Base-by-base conservation (phyloP, 164 flowering plant genomes). In the Platanus orientalis region DNA sequence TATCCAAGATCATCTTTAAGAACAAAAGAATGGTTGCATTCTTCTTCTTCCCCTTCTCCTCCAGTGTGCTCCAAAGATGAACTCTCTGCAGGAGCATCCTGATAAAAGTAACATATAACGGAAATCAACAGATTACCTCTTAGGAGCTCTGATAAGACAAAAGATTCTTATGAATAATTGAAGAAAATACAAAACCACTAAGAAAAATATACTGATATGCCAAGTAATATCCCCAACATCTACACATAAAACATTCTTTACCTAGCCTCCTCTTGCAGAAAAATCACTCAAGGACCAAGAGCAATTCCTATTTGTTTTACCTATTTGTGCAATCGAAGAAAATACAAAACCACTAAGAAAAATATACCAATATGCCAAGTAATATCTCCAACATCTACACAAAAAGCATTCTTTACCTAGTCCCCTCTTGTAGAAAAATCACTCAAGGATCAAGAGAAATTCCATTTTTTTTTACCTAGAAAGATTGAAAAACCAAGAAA, bases 1-100 rank as follows among this genome's bases (percentile, higher is more conserved):
- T 73, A 76, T 1, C 82, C 82, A 51, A 79, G 44, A 62, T 79
- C 82, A 66, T 79, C 82, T 59, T 76, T 73, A 40, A 79, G 64
- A 61, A 74, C 42, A 72, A 64, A 69, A 57, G 73, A 69, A 53
- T 76, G 80, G 16, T 76, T 73, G 50, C 83, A 76, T 23, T 62
- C 73, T 25, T 64, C 60, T 26, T 36, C 73, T 55, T 54, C 62
- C 19, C 61, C 63, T 26, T 25, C 54, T 7, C 17, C 57, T 28
- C 29, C 14, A 48, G 5, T 58, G 21, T 61, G 63, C 24, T 57
- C 70, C 61, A 44, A 69, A 48, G 45, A 54, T 36, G 54, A 29
- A 53, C 17, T 50, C 24, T 72, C 71, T 16, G 45, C 44, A 29
- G 48, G 36, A 26, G 60, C 60, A 56, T 63, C 71, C 79, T 76